Base-by-base conservation (phyloP, 2,329 filamentous ascomycete genomes). In the Stenocarpella maydis region DNA sequence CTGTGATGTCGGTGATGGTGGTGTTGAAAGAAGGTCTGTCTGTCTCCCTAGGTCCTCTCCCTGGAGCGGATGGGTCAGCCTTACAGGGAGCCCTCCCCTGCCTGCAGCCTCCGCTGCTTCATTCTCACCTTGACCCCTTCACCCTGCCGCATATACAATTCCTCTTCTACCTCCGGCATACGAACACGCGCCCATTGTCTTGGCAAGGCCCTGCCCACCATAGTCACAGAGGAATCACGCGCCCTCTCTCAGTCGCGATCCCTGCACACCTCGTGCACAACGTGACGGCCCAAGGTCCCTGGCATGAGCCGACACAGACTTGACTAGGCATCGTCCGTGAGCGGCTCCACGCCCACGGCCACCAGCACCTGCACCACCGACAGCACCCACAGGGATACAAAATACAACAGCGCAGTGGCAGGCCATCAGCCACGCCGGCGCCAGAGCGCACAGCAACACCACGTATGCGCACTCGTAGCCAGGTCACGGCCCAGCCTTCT, bases 291-390 rank as follows among this genome's bases (percentile, higher is more conserved):
- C 31, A 43, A 50, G 31, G 54, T 52, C 52, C 54, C 43, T 49
- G 47, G 58, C 52, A 65, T 68, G 69, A 41, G 65, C 34, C 41
- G 43, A 24, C 28, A 26, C 60, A 60, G 55, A 68, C 34, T 65
- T 61, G 65, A 34, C 31, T 69, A 71, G 69, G 60, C 53, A 67
- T 71, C 67, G 54, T 37, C 34, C 34, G 69, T 71, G 67, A 69
- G 67, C 49, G 66, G 60, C 50, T 66, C 49, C 34, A 61, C 47
- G 55, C 63, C 3, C 21, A 67, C 52, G 21, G 19, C 24, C 31
- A 39, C n/a, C 34, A 53, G 17, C 19, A 60, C 10, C 15, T 26
- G 8, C 52, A 45, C 19, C 47, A 43, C 34, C 63, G n/a, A 14
- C 49, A 49, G 50, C n/a, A 55, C 28, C 43, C 10, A 6, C 45